Evolutionary conservation across 345 rosid species (phyloP).

Genomic region (Linum trigynum): DNA sequence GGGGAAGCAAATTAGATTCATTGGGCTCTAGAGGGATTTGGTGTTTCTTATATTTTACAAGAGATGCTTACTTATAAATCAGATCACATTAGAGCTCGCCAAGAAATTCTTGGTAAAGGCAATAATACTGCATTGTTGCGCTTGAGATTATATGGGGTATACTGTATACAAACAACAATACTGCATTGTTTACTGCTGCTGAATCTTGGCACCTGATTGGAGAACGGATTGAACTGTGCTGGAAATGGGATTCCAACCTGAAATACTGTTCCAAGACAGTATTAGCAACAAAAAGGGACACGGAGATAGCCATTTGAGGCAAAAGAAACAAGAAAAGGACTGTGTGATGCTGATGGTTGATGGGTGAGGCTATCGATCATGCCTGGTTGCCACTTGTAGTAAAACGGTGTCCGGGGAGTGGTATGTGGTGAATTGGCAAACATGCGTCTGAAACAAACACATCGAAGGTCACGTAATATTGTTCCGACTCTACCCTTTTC

Average conservation of each 20-base stretch:
- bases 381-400: slow-evolving; percentile 87
- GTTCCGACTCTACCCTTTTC: slow-evolving; percentile 91
- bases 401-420: slow-evolving; percentile 86
- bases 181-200: slow-evolving; percentile 19
- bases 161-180: no score
- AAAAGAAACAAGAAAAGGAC: no score
- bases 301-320: no score
- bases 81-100: no score
- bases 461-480: slow-evolving; percentile 83
- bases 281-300: no score
- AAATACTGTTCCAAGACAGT: background rate
- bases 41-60: background rate
- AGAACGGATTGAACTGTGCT: slow-evolving; percentile 83
- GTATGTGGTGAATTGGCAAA: slow-evolving; percentile 74
- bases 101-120: no score
- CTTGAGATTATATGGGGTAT: no score
- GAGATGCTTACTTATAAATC: background rate
- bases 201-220: slow-evolving; percentile 58
- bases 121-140: no score
- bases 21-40: background rate
- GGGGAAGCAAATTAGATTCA: background rate
- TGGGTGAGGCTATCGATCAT: slow-evolving; percentile 2
- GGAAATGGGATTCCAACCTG: slow-evolving; percentile 83
- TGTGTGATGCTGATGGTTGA: no score
- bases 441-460: slow-evolving; percentile 97